phyloP scores from a whole-genome alignment of 2,329 filamentous ascomycete genomes.

The Claviceps paspali region DNA sequence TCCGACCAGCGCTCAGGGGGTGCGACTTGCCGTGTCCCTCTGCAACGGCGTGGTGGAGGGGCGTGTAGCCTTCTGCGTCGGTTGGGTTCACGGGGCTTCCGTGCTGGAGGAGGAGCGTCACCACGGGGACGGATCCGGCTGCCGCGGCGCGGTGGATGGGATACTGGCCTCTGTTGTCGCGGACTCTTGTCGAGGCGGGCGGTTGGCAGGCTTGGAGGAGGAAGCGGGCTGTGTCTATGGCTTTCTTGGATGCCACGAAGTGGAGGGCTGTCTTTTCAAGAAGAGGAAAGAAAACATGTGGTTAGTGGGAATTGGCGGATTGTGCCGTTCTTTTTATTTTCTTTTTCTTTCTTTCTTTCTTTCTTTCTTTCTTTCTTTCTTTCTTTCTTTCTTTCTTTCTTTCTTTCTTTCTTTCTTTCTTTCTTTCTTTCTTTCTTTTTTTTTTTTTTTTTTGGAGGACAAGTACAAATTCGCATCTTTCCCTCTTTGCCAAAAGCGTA shows the following conservation, averaged over 20 bases:
- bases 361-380: too few relatives aligned
- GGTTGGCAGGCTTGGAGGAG: conserved; percentile 51
- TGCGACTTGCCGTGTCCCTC: conserved; percentile 47
- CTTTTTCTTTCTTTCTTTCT: too few relatives aligned
- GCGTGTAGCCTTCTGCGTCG: conserved; percentile 71
- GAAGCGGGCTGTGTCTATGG: conserved; percentile 64
- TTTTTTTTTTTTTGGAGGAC: too few relatives aligned
- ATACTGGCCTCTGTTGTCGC: conserved; percentile 78
- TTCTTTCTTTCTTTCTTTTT: neutral
- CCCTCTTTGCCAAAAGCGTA: conserved; percentile 11
- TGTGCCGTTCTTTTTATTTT: too few relatives aligned
- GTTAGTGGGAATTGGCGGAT: too few relatives aligned
- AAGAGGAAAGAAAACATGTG: too few relatives aligned
- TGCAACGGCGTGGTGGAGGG: conserved; percentile 74
- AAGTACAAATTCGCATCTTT: too few relatives aligned
- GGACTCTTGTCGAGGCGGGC: conserved; percentile 61
- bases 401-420: neutral
- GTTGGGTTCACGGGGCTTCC: conserved; percentile 70
- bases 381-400: too few relatives aligned
- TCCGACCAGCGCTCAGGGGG: too few relatives aligned
- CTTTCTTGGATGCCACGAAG: conserved; percentile 80
- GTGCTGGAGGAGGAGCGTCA: conserved; percentile 62
- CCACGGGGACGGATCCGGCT: conserved; percentile 74
- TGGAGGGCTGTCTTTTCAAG: conserved; percentile 83
- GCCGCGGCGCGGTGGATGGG: conserved; percentile 85